Conservation (phyloP, 495 filamentous ascomycete genomes). For the Rostrohypoxylon terebratum region DNA sequence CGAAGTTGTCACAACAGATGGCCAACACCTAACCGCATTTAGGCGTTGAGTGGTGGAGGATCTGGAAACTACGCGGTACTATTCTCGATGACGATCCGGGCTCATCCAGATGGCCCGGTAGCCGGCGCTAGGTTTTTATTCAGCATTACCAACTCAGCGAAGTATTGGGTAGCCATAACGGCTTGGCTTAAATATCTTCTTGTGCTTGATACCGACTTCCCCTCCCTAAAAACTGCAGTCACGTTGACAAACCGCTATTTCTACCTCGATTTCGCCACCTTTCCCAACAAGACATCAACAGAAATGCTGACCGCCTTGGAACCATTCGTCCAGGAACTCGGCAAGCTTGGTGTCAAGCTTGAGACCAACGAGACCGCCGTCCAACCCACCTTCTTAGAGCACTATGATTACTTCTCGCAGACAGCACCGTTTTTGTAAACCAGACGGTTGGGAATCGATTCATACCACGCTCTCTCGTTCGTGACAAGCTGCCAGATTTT, state of each 20-base stretch:
- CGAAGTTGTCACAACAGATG: constrained; percentile 65
- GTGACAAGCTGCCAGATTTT: background rate
- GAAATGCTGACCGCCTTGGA: background rate
- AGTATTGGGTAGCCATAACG: constrained; percentile 26
- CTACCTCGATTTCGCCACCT: background rate
- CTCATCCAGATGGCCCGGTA: constrained; percentile 40
- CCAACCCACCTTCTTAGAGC: too few relatives aligned
- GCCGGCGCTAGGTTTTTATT: background rate
- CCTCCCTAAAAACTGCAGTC: background rate
- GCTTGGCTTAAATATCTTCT: background rate
- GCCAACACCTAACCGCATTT: constrained; percentile 59
- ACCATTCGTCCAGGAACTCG: background rate
- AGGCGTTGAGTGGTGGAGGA: constrained; percentile 69
- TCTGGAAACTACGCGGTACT: constrained; percentile 65
- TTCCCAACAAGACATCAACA: background rate
- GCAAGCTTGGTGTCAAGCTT: background rate
- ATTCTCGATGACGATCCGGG: constrained; percentile 56
- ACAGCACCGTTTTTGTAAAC: too few relatives aligned
- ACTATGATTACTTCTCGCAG: too few relatives aligned
- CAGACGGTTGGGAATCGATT: too few relatives aligned
- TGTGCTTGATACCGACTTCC: background rate
- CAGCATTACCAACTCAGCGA: constrained; percentile 8
- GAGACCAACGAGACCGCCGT: too few relatives aligned
- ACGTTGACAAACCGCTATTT: background rate
- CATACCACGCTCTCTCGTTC: too few relatives aligned